A percentile compares a stretch with the other conserved stretches of the same genome.
Evolutionary conservation across 2,329 filamentous ascomycete species (phyloP).

Genomic region (Paecilomyces dactylethromorphus): DNA sequence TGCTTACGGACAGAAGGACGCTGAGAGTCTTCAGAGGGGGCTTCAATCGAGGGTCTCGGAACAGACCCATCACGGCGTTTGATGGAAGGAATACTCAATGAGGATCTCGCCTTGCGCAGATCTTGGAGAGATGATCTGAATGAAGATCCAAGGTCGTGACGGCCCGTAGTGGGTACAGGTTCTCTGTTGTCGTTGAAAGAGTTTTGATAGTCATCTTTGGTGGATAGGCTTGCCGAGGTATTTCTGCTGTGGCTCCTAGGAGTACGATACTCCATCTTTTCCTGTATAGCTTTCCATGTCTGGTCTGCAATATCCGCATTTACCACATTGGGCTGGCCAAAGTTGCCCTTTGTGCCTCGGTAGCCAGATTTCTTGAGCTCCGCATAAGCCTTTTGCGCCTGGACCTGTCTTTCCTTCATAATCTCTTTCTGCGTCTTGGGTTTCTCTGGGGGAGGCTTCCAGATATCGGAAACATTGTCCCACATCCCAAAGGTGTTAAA

Average conservation of each 20-base stretch:
- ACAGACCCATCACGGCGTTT: conserved; percentile 22
- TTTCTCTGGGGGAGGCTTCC: conserved; percentile 40
- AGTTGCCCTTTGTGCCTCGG: conserved; percentile 34
- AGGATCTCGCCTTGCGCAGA: conserved; percentile 26
- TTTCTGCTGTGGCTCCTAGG: conserved; percentile 9
- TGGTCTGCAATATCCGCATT: conserved; percentile 23
- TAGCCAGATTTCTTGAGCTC: conserved; percentile 49
- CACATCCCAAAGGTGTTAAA: conserved; percentile 49
- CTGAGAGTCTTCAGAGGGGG: conserved; percentile 17
- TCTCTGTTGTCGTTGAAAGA: conserved; percentile 2
- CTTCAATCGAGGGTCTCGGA: conserved; percentile 19
- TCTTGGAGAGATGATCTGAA: conserved; percentile 29
- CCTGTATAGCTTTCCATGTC: conserved; percentile 26
- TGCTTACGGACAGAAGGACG: conserved; percentile 35
- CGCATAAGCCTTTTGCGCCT: conserved; percentile 46
- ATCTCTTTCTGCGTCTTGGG: conserved; percentile 37
- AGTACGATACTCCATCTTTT: conserved; percentile 20
- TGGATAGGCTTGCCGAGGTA: conserved; percentile 6
- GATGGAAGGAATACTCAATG: conserved; percentile 19
- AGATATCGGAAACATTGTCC: conserved; percentile 35
- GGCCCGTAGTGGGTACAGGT: background rate
- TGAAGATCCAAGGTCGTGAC: conserved; percentile 15
- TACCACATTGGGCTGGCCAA: conserved; percentile 12
- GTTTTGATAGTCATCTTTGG: conserved; percentile 3
- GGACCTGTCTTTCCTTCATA: conserved; percentile 36